A percentile compares a stretch with the other conserved stretches of the same genome.
phyloP scores from a whole-genome alignment of 2,329 filamentous ascomycete genomes.

The Epichloe brachyelytri region DNA sequence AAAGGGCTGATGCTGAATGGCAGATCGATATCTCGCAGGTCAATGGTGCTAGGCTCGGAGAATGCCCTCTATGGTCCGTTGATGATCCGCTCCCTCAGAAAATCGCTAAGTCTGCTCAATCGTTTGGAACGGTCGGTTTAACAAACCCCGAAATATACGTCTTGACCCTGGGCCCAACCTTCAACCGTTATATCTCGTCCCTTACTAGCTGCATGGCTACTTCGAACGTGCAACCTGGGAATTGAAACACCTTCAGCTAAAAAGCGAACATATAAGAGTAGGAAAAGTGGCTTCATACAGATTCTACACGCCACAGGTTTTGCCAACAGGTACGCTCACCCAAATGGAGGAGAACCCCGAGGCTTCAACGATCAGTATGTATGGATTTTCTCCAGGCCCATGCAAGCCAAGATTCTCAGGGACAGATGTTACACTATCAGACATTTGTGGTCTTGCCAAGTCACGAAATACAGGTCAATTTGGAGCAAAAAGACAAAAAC shows the following conservation, averaged over 20 bases:
- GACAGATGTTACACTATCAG: not conserved
- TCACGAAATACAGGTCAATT: not conserved
- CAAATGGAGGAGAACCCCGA: not conserved
- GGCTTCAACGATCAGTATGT: constrained; percentile 2
- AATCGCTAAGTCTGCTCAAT: constrained; percentile 18
- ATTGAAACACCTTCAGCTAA: constrained; percentile 21
- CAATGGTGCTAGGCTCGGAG: constrained; percentile 6
- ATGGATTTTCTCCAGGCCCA: constrained; percentile 5
- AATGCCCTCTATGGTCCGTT: constrained; percentile 19
- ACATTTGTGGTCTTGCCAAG: not conserved
- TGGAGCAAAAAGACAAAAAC: not conserved
- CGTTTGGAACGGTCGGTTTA: constrained; percentile 16
- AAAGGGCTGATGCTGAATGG: constrained; percentile 13
- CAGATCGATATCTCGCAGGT: constrained; percentile 5
- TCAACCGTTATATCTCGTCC: constrained; percentile 24
- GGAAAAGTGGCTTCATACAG: constrained; percentile 25
- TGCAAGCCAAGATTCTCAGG: not conserved
- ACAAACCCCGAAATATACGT: constrained; percentile 26
- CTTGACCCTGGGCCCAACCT: constrained; percentile 23
- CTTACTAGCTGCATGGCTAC: constrained; percentile 23
- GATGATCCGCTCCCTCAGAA: constrained; percentile 22
- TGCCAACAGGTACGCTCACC: not conserved
- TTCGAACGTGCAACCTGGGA: constrained; percentile 19
- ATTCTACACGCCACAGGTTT: constrained; percentile 13
- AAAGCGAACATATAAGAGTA: constrained; percentile 21